Evolutionary conservation across 305 asterid species (phyloP), one percentile per base, ranked within the genome.

Genomic region (Solanum hybrid): DNA sequence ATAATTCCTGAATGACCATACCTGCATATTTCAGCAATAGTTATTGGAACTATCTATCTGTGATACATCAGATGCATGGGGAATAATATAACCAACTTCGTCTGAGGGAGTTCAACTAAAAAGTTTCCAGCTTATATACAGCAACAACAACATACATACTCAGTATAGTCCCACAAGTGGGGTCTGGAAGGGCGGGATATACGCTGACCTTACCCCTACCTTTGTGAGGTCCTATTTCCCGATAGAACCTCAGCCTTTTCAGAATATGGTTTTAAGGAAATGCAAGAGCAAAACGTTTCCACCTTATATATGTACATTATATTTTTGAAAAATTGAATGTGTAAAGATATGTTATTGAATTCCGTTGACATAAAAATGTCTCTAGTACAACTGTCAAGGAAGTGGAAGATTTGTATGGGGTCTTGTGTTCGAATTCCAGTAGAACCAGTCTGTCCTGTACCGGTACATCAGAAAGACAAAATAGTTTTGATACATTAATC

Each of bases 1-100:
- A 96, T 94, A 73, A 96, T 97, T 12, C 98, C 98, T 42, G 94
- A 94, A 86, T 91, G 98, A 16, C 97, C 98, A 90, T 97, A 97
- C 92, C 99, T 97, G 95, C 91, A 90, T 5, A 79, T 71, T 89
- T 78, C 85, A 76, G 90, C 73, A 81, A 60, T 87, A 11, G 24
- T 35, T 38, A 26, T 81, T 40, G 37, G 16, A 14, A 42, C 26
- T 16, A 81, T 40, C 9, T 14, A 80, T 38, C 69, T 86, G 46
- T 36, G 37, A 29, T 77, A 26, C 72, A 86, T n/a, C 66, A 31
- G 36, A 51, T 16, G 64, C 64, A 51, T 51, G 64, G 0, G 12
- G 71, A 17, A 60, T 60, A 60, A 60, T 37, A 80, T 40, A 80
- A 8, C 24, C 66, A 80, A 80, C 35, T 60, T 60, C 10, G 26